Evolutionary conservation across 345 rosid species (phyloP).

Genomic region (Arabidopsis suecica): DNA sequence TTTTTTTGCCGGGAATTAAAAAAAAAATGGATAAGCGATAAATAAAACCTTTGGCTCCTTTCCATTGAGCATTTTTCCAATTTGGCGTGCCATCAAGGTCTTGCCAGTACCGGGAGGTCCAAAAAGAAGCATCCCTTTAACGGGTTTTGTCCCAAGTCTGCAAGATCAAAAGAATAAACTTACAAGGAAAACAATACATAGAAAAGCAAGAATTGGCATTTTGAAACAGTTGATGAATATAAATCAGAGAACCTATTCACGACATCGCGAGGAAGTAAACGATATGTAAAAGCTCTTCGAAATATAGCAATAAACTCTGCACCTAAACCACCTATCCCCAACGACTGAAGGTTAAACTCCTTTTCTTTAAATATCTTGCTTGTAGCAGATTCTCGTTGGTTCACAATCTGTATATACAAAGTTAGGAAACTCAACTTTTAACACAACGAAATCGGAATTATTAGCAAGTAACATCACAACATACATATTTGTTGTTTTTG

Average conservation of each 20-base stretch:
- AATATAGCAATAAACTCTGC: slow-evolving; percentile 90
- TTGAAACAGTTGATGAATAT: no score
- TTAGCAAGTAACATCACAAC: not conserved
- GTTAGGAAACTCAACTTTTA: no score
- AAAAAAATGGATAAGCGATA: no score
- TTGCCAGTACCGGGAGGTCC: slow-evolving; percentile 99
- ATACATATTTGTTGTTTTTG: no score
- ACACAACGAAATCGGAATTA: not conserved
- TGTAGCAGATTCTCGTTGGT: slow-evolving; percentile 90
- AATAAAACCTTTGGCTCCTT: slow-evolving; percentile 79
- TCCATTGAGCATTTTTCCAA: slow-evolving; percentile 91
- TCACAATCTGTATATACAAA: slow-evolving; percentile 59
- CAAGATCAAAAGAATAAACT: slow-evolving; percentile 38
- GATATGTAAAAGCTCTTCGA: slow-evolving; percentile 92
- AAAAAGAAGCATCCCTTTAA: slow-evolving; percentile 91
- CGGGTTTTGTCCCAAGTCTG: slow-evolving; percentile 85
- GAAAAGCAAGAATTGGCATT: no score
- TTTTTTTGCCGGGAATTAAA: no score
- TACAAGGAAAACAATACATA: no score
- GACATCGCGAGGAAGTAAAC: slow-evolving; percentile 88
- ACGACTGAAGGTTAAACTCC: slow-evolving; percentile 82
- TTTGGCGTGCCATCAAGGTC: slow-evolving; percentile 96
- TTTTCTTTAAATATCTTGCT: slow-evolving; percentile 85
- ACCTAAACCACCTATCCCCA: slow-evolving; percentile 88
- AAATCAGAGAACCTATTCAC: slow-evolving; percentile 51